phyloP scores from a whole-genome alignment of 2,329 filamentous ascomycete species.

The Penicillium sp. region DNA sequence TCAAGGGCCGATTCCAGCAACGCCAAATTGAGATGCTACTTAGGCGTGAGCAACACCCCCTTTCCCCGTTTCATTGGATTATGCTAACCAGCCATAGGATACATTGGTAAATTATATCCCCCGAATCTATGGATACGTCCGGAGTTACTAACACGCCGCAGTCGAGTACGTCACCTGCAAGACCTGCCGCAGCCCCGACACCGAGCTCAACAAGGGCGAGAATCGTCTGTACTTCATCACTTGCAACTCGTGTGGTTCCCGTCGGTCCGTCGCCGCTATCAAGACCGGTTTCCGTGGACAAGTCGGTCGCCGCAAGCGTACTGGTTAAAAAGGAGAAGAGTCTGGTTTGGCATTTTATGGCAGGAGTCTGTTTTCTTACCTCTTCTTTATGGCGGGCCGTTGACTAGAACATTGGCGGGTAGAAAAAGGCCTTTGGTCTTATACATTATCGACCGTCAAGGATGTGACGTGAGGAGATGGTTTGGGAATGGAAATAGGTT shows the following conservation, averaged over 20 bases:
- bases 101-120: not conserved
- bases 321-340: slow-evolving; percentile 58
- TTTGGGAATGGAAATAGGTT: slow-evolving; percentile 27
- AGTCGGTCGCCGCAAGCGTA: slow-evolving; percentile 96
- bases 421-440: slow-evolving; percentile 15
- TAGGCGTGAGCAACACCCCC: too few species aligned
- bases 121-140: not conserved
- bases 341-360: slow-evolving; percentile 13
- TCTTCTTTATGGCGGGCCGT: slow-evolving; percentile 25
- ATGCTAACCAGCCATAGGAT: too few species aligned
- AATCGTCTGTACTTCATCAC: slow-evolving; percentile 99
- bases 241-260: slow-evolving; percentile 80
- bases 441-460: slow-evolving; percentile 10
- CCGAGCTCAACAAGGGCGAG: slow-evolving; percentile 96
- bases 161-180: slow-evolving; percentile 99
- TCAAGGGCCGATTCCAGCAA: slow-evolving; percentile 99
- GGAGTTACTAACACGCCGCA: slow-evolving; percentile 31
- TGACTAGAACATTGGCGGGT: slow-evolving; percentile 21
- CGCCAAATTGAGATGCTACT: slow-evolving; percentile 98
- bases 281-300: slow-evolving; percentile 99
- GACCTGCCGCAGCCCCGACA: slow-evolving; percentile 92
- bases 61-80: too few species aligned
- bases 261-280: slow-evolving; percentile 92
- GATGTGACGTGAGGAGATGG: slow-evolving; percentile 25
- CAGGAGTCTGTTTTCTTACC: slow-evolving; percentile 19